These are phyloP conservation scores for Picea glauca DNA, from an alignment of 75 land plant species.

Conservation along the genomic window DNA sequence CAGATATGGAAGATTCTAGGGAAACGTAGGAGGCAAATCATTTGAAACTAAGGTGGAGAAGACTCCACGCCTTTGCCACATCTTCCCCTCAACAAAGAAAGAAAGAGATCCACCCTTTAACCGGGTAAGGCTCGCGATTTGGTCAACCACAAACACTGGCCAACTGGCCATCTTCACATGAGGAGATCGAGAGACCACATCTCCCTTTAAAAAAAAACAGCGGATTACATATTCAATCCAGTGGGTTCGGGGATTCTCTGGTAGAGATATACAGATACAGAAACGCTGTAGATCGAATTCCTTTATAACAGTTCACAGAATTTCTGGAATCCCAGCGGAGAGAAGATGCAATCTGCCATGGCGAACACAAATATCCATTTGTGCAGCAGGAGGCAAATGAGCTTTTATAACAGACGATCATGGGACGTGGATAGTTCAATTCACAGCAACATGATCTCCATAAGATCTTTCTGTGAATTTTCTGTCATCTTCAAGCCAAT, in stretches of 20 bases:
- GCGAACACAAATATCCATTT: background rate
- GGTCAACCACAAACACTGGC: background rate
- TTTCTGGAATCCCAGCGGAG: background rate
- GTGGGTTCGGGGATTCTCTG: background rate
- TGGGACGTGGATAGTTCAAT: background rate
- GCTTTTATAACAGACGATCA: background rate
- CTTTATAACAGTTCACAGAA: background rate
- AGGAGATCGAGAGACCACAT: slow-evolving; percentile 5
- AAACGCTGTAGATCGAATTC: background rate
- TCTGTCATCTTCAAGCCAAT: background rate
- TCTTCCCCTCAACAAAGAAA: background rate
- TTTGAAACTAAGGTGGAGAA: background rate
- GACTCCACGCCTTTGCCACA: background rate
- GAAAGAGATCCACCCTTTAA: background rate
- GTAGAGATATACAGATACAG: background rate
- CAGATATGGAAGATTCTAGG: background rate
- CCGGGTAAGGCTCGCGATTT: background rate
- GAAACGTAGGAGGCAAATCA: background rate
- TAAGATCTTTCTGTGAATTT: slow-evolving; percentile 2
- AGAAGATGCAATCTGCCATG: background rate
- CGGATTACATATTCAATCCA: background rate
- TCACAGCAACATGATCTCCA: background rate
- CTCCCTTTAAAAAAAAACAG: background rate
- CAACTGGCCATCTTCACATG: background rate
- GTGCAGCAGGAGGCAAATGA: background rate